Evolutionary conservation across 495 filamentous ascomycete species (phyloP), one percentile per base, ranked within the genome.

Genomic region (Cercophora sp.): DNA sequence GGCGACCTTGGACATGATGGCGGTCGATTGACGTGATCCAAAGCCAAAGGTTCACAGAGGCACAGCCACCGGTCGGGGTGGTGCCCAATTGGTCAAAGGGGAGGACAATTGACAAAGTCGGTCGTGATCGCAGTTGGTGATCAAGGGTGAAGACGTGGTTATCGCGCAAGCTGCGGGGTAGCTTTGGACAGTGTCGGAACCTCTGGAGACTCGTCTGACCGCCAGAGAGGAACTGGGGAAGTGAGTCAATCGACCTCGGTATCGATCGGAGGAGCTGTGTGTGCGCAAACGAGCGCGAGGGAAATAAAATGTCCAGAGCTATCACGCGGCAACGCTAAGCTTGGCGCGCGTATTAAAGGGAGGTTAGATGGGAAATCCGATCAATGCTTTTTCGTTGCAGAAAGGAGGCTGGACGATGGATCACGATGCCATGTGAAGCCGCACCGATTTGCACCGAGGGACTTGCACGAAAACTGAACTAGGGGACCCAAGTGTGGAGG

Each of bases 1-100:
- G 18, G 69, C 67, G 27, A 69, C 52, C 39, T 56, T 66, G 49
- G 71, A 61, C 72, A 74, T 75, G 22, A 47, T 62, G 56, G 37
- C 20, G 20, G 16, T 34, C 5, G n/a, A 10, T 8, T 35, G 18
- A 29, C 23, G 16, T 13, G 23, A 3, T 11, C 40, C 18, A n/a
- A n/a, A n/a, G 40, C 40, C 18, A 32, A 32, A 6, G 18, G 40
- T 13, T 25, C 40, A 25, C 5, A 43, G 20, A 23, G 20, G 16
- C 22, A 19, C 16, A 15, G 18, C 5, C 22, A 39, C 36, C 36
- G 4, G 10, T 39, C 15, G 22, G 16, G 18, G 16, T 20, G 18
- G 20, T 10, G 8, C 6, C 40, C 40, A 22, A 25, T 43, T 43
- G 40, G 40, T 43, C 16, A 25, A 43, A 22, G 15, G 8, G 19